A percentile compares a stretch with the other conserved stretches of the same genome.
Evolutionary conservation across 305 asterid species (phyloP).

Genomic region (Stenogyne calaminthoides): DNA sequence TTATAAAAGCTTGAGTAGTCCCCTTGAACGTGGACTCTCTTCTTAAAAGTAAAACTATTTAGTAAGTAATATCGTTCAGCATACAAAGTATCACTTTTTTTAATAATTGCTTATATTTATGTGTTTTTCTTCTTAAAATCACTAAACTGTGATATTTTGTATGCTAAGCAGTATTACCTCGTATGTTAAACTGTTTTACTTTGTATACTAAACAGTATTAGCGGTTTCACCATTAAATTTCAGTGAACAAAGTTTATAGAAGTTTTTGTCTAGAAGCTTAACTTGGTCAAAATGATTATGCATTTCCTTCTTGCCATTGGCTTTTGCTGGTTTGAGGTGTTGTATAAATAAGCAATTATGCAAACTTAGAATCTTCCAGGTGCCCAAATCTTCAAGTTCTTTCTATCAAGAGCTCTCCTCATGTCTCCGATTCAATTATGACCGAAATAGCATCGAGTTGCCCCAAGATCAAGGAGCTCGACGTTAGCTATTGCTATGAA

Average conservation of each 20-base stretch:
- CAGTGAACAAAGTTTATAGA: too few species aligned
- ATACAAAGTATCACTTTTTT: too few species aligned
- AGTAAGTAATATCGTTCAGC: too few species aligned
- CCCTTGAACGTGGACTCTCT: too few species aligned
- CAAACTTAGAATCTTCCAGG: slow-evolving; percentile 39
- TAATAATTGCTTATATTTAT: too few species aligned
- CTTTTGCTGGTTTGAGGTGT: slow-evolving; percentile 8
- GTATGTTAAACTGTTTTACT: too few species aligned
- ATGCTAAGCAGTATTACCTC: too few species aligned
- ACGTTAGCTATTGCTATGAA: slow-evolving; percentile 80
- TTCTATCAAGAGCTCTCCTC: slow-evolving; percentile 71
- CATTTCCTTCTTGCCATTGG: not conserved
- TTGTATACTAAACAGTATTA: too few species aligned
- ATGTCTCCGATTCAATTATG: slow-evolving; percentile 57
- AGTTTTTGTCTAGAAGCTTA: not conserved
- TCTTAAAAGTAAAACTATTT: too few species aligned
- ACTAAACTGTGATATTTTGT: too few species aligned
- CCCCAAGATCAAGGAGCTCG: slow-evolving; percentile 73
- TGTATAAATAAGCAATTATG: not conserved
- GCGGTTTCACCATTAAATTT: too few species aligned
- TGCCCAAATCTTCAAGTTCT: slow-evolving; percentile 78
- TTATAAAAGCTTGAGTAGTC: not conserved
- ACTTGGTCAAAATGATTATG: not conserved
- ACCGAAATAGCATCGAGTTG: slow-evolving; percentile 61
- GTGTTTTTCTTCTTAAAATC: too few species aligned